Evolutionary conservation across 2,329 filamentous ascomycete genomes (phyloP).

Genomic region (Podosphaera xanthii): DNA sequence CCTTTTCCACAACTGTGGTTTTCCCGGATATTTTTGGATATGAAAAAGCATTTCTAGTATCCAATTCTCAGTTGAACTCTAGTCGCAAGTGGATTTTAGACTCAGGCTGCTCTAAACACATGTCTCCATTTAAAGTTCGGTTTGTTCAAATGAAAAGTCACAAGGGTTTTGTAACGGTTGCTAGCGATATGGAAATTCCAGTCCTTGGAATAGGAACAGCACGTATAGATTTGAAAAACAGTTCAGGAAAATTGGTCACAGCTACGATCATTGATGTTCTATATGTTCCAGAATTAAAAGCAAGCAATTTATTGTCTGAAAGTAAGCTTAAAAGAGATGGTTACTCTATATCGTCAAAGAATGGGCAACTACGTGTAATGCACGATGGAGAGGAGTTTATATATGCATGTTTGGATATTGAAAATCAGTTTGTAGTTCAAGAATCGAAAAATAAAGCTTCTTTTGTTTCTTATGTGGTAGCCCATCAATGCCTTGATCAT

Average conservation of each 20-base stretch:
- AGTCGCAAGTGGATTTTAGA: no score
- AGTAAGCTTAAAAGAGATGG: neutral
- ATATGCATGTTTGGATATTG: neutral
- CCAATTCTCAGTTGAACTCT: no score
- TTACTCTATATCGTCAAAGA: neutral
- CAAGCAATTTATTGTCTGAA: neutral
- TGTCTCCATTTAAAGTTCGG: no score
- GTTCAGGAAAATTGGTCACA: neutral
- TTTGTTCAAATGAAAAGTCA: neutral
- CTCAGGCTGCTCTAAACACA: no score
- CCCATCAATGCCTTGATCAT: neutral
- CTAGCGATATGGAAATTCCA: neutral
- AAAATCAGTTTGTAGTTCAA: neutral
- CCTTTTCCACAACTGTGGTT: no score
- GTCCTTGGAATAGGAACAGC: neutral
- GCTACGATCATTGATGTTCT: neutral
- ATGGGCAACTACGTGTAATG: neutral
- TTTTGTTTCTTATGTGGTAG: neutral
- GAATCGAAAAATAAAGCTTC: neutral
- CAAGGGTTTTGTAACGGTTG: neutral
- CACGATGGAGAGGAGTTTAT: neutral
- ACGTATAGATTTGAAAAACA: neutral
- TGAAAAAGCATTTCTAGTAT: no score
- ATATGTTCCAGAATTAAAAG: neutral
- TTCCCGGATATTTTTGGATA: no score